Evolutionary conservation across 306 rosid genomes (phyloP).

Genomic region (Hippophae tibetana): DNA sequence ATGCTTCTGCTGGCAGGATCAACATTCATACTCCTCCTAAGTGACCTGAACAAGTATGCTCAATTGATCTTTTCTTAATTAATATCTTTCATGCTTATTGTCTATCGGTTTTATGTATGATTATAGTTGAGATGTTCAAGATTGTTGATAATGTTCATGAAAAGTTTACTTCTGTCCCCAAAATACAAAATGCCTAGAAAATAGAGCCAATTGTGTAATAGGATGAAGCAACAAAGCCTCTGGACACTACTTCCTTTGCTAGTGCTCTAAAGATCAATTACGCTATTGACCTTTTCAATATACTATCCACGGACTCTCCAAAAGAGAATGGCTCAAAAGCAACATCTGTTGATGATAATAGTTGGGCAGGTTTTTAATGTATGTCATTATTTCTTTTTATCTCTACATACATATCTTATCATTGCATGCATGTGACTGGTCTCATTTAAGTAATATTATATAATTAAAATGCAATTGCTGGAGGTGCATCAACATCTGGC

Average conservation of each 20-base stretch:
- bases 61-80: background rate
- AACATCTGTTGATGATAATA: constrained; percentile 53
- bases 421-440: constrained; percentile 10
- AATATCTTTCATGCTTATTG: constrained; percentile 3
- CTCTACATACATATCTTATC: constrained; percentile 2
- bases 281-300: constrained; percentile 83
- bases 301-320: constrained; percentile 70
- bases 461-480: constrained; percentile 64
- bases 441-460: constrained; percentile 13
- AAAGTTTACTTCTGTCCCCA: constrained; percentile 50
- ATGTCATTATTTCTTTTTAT: constrained; percentile 22
- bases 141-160: constrained; percentile 18
- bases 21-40: constrained; percentile 56
- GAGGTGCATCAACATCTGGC: constrained; percentile 46
- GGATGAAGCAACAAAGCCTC: constrained; percentile 49
- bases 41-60: constrained; percentile 62
- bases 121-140: background rate
- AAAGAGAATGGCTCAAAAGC: constrained; percentile 51
- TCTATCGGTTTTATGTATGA: background rate
- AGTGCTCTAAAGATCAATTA: constrained; percentile 76
- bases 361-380: constrained; percentile 99
- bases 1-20: constrained; percentile 27
- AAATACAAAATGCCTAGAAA: constrained; percentile 52
- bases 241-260: constrained; percentile 35
- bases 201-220: constrained; percentile 45